Conservation (phyloP, 441 rosid species). For the Jatropha multifida region DNA sequence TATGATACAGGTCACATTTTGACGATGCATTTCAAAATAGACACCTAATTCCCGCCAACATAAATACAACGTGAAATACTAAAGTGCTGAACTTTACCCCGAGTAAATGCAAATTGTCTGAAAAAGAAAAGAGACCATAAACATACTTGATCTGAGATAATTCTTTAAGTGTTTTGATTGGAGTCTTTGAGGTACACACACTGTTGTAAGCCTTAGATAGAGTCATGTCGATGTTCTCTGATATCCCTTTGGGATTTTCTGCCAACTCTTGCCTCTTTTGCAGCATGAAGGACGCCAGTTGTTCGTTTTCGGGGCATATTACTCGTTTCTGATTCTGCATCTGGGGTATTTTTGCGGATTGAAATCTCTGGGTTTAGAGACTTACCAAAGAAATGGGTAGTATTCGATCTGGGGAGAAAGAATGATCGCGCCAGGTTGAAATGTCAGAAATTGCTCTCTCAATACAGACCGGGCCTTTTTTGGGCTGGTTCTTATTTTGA, state of each 20-base stretch:
- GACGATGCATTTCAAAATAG: not conserved
- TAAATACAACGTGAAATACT: not conserved
- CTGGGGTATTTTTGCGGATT: not conserved
- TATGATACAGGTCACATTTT: not conserved
- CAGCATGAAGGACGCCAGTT: constrained; percentile 50
- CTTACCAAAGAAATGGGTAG: not conserved
- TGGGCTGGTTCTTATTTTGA: not conserved
- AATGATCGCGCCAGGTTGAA: constrained; percentile 16
- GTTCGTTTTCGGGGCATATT: constrained; percentile 58
- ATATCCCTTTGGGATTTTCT: constrained; percentile 64
- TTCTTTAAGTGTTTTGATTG: constrained; percentile 64
- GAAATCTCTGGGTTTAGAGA: not conserved
- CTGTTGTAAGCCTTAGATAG: constrained; percentile 59
- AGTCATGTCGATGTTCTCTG: constrained; percentile 57
- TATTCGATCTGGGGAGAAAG: not conserved
- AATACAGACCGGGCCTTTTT: not conserved
- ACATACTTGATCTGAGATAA: constrained; percentile 68
- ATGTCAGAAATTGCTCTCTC: not conserved
- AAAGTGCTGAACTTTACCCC: not conserved
- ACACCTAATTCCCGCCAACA: not conserved
- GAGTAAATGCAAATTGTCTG: not conserved
- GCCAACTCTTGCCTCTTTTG: constrained; percentile 69
- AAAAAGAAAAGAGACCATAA: no score
- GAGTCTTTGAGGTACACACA: constrained; percentile 52
- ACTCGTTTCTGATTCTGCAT: constrained; percentile 38